Percentiles rank a stretch among this genome's conserved stretches.
phyloP scores from a whole-genome alignment of 164 flowering plant genomes.

The Santalum album region DNA sequence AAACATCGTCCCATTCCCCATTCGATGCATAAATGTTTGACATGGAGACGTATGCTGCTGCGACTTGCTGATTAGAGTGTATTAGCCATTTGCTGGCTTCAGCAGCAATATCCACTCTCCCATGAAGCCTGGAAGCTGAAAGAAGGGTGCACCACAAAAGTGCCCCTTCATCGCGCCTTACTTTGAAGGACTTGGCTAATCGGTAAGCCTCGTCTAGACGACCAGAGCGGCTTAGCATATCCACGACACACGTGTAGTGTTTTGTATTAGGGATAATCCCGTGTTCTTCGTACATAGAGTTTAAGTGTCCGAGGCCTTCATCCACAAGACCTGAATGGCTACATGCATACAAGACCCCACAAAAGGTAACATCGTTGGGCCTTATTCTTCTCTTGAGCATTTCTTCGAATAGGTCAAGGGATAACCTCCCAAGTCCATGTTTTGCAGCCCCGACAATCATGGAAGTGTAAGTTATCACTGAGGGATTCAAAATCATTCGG shows the following conservation, averaged over 20 bases:
- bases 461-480: constrained; percentile 45
- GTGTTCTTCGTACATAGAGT: constrained; percentile 36
- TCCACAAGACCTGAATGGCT: constrained; percentile 66
- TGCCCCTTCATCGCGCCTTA: constrained; percentile 25
- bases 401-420: constrained; percentile 48
- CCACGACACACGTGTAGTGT: constrained; percentile 56
- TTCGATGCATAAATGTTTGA: constrained; percentile 45
- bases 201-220: constrained; percentile 51
- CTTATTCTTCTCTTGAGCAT: constrained; percentile 41
- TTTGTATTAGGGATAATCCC: constrained; percentile 36
- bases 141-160: constrained; percentile 56
- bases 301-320: constrained; percentile 38
- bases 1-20: constrained; percentile 50
- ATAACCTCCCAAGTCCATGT: constrained; percentile 40
- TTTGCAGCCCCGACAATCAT: constrained; percentile 54
- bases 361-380: constrained; percentile 60
- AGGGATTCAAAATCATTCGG: constrained; percentile 25
- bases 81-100: constrained; percentile 43
- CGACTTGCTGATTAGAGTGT: constrained; percentile 34
- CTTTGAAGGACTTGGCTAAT: constrained; percentile 31
- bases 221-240: constrained; percentile 63
- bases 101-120: constrained; percentile 45
- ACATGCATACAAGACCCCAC: constrained; percentile 65
- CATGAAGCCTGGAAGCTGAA: constrained; percentile 47
- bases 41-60: constrained; percentile 45